These are phyloP conservation scores for Rhodotorula sp. DNA, from an alignment of 1,284 basidiomycete species.

Conservation along the genomic window DNA sequence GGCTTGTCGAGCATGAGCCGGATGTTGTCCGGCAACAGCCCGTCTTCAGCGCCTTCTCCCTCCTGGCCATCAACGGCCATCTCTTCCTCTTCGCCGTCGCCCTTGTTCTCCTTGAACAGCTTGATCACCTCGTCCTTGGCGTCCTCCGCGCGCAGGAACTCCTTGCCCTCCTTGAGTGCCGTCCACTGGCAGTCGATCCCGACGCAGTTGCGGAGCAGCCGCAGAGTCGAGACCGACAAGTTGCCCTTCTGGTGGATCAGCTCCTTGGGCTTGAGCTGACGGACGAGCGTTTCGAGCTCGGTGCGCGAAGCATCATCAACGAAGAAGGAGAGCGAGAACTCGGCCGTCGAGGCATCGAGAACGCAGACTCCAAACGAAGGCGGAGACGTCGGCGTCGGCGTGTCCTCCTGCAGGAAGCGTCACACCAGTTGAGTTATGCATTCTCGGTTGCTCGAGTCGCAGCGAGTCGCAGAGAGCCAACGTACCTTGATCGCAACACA, in stretches of 20 bases:
- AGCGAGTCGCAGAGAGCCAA: not conserved
- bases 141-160: constrained; percentile 73
- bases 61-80: constrained; percentile 9
- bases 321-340: constrained; percentile 88
- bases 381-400: constrained; percentile 42
- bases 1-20: constrained; percentile 65
- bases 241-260: constrained; percentile 84
- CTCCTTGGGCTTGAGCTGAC: constrained; percentile 91
- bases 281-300: constrained; percentile 86
- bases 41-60: constrained; percentile 57
- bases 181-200: constrained; percentile 83
- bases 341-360: constrained; percentile 93
- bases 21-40: constrained; percentile 61
- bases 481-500: constrained; percentile 81
- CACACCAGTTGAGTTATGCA: no score
- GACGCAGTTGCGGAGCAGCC: constrained; percentile 74
- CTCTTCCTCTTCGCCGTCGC: not conserved
- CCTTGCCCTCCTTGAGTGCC: constrained; percentile 68
- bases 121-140: constrained; percentile 69
- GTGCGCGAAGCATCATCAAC: constrained; percentile 91
- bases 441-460: constrained; percentile 13
- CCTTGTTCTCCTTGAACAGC: constrained; percentile 59
- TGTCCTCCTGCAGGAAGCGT: constrained; percentile 52
- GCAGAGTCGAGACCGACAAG: constrained; percentile 73
- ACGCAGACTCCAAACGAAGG: constrained; percentile 81